Conservation (phyloP, 75 land plant genomes). For the Selaginella moellendorffii region DNA sequence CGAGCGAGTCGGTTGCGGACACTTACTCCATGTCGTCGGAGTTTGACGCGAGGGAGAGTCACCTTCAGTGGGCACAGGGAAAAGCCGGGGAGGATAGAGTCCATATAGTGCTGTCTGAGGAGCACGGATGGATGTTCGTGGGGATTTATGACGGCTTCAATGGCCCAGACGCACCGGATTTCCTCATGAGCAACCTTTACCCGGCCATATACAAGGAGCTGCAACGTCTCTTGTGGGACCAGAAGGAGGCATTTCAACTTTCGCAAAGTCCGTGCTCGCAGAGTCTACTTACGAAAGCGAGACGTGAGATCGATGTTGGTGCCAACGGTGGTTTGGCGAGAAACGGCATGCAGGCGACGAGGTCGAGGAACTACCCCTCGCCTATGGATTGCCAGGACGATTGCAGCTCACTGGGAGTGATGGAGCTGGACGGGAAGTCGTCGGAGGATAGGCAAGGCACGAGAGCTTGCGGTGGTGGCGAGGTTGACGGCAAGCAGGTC, state of each 20-base stretch:
- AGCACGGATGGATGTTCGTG: constrained; percentile 6
- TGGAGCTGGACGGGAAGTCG: background rate
- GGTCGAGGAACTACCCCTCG: too few species aligned
- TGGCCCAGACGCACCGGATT: constrained; percentile 7
- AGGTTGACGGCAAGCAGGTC: background rate
- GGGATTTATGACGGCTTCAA: constrained; percentile 7
- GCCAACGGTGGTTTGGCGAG: too few species aligned
- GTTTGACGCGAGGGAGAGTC: background rate
- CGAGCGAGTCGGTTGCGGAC: too few species aligned
- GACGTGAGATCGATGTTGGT: too few species aligned
- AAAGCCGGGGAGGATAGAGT: constrained; percentile 4
- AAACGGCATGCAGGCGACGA: too few species aligned
- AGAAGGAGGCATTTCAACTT: background rate
- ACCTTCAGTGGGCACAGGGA: constrained; percentile 8
- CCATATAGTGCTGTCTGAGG: constrained; percentile 6
- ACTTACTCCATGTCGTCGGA: background rate
- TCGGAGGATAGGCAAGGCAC: background rate
- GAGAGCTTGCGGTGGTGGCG: too few species aligned
- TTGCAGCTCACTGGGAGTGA: background rate
- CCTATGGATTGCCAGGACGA: background rate
- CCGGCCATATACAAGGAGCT: constrained; percentile 6
- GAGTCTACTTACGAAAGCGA: too few species aligned
- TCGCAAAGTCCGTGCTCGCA: background rate
- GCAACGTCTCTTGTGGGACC: background rate
- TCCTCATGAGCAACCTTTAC: constrained; percentile 7